These are phyloP conservation scores for Ceratocystis diversiconidia DNA, from an alignment of 2,329 filamentous ascomycete genomes.

Conservation along the genomic window DNA sequence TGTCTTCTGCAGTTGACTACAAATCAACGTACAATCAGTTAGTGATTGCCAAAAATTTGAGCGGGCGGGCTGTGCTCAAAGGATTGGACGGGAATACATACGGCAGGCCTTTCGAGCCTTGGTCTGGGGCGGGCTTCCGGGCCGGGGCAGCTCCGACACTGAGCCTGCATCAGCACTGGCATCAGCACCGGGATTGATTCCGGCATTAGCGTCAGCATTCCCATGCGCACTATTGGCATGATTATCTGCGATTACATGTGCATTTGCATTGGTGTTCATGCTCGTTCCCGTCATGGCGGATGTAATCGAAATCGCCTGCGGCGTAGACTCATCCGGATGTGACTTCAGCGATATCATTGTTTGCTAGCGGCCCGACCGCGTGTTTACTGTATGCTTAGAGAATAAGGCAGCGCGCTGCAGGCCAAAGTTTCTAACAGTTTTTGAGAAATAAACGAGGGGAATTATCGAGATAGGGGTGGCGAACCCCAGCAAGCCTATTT, in stretches of 20 bases:
- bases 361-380: neutral
- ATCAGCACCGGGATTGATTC: neutral
- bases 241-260: neutral
- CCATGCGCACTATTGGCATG: neutral
- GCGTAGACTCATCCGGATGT: neutral
- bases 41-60: no score
- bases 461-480: neutral
- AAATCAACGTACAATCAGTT: no score
- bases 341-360: neutral
- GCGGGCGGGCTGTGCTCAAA: neutral
- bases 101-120: constrained; percentile 25
- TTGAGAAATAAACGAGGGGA: no score
- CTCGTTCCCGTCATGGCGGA: neutral
- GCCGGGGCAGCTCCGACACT: neutral
- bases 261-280: neutral
- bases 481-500: neutral
- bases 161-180: neutral
- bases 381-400: neutral
- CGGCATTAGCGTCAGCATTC: neutral
- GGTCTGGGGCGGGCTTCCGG: constrained; percentile 13
- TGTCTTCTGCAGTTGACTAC: constrained; percentile 13
- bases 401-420: no score
- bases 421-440: no score
- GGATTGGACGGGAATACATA: constrained; percentile 19
- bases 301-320: neutral